phyloP scores from a whole-genome alignment of 2,329 filamentous ascomycete species.

The Phaeophleospora eucalypticola region DNA sequence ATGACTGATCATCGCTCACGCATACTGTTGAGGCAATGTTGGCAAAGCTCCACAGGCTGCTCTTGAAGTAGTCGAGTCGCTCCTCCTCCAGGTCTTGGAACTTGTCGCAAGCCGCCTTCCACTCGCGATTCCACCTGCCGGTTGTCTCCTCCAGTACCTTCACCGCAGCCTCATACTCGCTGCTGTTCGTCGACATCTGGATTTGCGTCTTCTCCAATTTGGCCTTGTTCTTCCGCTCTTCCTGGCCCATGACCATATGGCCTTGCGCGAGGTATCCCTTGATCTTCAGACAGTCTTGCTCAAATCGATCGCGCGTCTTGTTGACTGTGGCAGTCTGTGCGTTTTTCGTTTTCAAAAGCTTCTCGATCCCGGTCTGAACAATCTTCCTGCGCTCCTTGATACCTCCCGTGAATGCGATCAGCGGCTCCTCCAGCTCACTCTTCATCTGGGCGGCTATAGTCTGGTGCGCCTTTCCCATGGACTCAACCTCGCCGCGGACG shows the following conservation, averaged over 20 bases:
- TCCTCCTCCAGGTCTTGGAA: constrained; percentile 99
- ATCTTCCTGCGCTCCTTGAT: constrained; percentile 98
- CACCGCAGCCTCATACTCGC: constrained; percentile 88
- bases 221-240: constrained; percentile 97
- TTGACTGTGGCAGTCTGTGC: constrained; percentile 88
- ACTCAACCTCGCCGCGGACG: constrained; percentile 81
- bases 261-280: constrained; percentile 98
- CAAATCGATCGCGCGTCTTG: constrained; percentile 91
- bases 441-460: constrained; percentile 92
- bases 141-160: constrained; percentile 95
- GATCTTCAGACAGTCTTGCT: constrained; percentile 96
- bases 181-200: constrained; percentile 83
- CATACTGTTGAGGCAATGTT: constrained; percentile 97
- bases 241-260: constrained; percentile 99
- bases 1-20: constrained; percentile 90
- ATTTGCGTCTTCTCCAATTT: constrained; percentile 99
- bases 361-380: constrained; percentile 89
- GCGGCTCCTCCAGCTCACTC: constrained; percentile 86
- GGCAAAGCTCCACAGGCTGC: constrained; percentile 94
- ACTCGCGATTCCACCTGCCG: constrained; percentile 92
- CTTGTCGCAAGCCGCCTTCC: constrained; percentile 96
- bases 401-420: constrained; percentile 84
- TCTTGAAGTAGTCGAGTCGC: constrained; percentile 93
- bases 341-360: constrained; percentile 85
- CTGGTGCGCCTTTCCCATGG: constrained; percentile 90